Evolutionary conservation across 2,329 filamentous ascomycete genomes (phyloP), one percentile per base, ranked within the genome.

Genomic region (Colletotrichum gloeosporioides): DNA sequence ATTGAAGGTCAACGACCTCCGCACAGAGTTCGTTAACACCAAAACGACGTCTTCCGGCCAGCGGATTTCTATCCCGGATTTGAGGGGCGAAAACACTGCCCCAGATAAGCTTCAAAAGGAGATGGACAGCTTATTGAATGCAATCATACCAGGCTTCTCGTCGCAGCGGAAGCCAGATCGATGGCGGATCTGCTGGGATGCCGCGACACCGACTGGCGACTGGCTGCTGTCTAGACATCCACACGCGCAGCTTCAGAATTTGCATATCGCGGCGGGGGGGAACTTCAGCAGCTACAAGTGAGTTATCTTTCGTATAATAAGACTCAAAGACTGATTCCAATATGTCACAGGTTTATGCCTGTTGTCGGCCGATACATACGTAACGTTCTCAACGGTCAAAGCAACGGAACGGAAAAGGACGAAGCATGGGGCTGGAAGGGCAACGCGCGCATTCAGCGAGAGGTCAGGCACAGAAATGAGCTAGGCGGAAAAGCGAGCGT

Each of bases 271-370:
- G 10, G 67, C 61, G 12, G 72, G 72, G 4, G 72, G 72, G 13
- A 75, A 71, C 6, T 75, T 75, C 16, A 65, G 36, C 22, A 75
- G 67, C 34, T 75, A 75, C 61, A 75, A 75, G 72, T 75, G 32
- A 9, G 67, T 25, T 5, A 22, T 15, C 6, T 16, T 12, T 32
- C 3, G 5, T 7, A 2, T 25, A 1, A 25, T 13, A 6, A 29
- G 10, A 36, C n/a, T 32, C 6, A 9, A 8, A 9, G 3, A 18
- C 29, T 62, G 16, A 61, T 49, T 32, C 27, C 27, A 25, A 15
- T 53, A 3, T 44, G 5, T 32, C 3, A n/a, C 2, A 73, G 71
- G 4, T 63, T 69, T 16, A 36, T 73, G 65, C 71, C 71, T 5
- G 39, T 73, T n/a, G 71, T 57, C 6, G 71, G 71, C 8, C 55